A percentile compares a stretch with the other conserved stretches of the same genome.
Conservation (phyloP, 2,329 filamentous ascomycete genomes). For the Leptodontidium sp. region DNA sequence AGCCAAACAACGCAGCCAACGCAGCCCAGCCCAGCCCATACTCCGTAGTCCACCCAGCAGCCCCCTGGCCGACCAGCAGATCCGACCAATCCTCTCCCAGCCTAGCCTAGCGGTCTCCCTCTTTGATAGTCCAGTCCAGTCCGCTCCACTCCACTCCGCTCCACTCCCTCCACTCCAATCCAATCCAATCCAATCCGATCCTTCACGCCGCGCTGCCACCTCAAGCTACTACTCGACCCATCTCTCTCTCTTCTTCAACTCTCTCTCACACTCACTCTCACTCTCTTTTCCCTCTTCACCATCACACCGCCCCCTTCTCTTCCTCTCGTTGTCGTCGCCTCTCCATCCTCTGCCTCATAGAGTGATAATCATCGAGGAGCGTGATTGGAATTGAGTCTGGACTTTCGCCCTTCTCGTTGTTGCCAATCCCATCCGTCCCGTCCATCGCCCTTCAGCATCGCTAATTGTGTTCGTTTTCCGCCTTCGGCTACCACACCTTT, state of each 20-base stretch:
- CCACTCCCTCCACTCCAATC: neutral
- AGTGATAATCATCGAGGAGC: constrained; percentile 7
- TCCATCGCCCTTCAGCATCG: constrained; percentile 6
- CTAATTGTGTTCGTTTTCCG: constrained; percentile 16
- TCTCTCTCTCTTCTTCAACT: constrained; percentile 2
- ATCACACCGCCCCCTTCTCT: constrained; percentile 14
- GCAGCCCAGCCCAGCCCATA: too few relatives aligned
- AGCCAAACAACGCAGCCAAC: neutral
- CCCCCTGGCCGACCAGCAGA: neutral
- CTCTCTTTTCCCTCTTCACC: neutral
- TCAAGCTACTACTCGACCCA: neutral
- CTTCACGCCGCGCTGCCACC: neutral
- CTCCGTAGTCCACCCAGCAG: too few relatives aligned
- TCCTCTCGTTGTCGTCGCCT: constrained; percentile 19
- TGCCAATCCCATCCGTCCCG: neutral
- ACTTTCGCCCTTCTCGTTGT: neutral
- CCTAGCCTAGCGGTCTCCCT: neutral
- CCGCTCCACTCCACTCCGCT: neutral
- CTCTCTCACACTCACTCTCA: neutral
- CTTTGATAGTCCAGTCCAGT: neutral
- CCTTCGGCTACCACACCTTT: constrained; percentile 24
- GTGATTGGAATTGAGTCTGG: constrained; percentile 8
- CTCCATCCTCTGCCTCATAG: constrained; percentile 8
- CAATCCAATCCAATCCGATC: neutral
- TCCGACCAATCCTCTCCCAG: neutral